Evolutionary conservation across 1,139 yeast species (phyloP), one percentile per base, ranked within the genome.

Genomic region (Eremothecium coryli): DNA sequence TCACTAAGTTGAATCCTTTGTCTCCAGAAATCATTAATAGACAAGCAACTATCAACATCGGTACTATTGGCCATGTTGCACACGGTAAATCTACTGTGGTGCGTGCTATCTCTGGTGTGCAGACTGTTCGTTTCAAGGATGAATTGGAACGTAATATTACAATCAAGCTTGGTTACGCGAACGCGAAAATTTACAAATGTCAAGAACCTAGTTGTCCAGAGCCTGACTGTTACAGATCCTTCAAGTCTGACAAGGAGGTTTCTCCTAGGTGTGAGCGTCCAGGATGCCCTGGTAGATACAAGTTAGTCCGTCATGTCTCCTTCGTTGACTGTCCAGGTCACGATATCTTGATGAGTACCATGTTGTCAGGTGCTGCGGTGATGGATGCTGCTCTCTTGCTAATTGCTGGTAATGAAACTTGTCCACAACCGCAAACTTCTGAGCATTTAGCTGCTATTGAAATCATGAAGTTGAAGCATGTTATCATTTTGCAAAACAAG

Each of bases 321-420:
- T 93, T 93, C 54, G 98, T 93, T 42, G 99, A 93, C 70, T 93
- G 98, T 70, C 99, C 99, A 40, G 99, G 98, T 61, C 99, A 93
- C 82, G 99, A 93, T 71, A 90, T 93, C 70, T 79, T 93, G 62
- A 93, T 93, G 98, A 86, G 97, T 73, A 93, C 98, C 50, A 93
- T 93, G 99, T 79, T 93, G 75, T 88, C 97, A 33, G 99, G 99
- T 61, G 99, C 99, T 26, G 99, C 99, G 11, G 98, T 93, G 49
- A 93, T 93, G 99, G 99, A 93, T 64, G 99, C 98, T 39, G 99
- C 99, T 10, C 70, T 93, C 44, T 69, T 93, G 55, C 73, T 93
- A 49, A 80, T 93, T 60, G 99, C 98, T 26, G 98, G 97, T 63
- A 93, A 93, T 62, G 99, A 93, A 71, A 77, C 94, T 39, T 93